Percentiles rank a stretch among this genome's conserved stretches.
Evolutionary conservation across 2,329 filamentous ascomycete species (phyloP).

Genomic region (Mariannaea sp.): DNA sequence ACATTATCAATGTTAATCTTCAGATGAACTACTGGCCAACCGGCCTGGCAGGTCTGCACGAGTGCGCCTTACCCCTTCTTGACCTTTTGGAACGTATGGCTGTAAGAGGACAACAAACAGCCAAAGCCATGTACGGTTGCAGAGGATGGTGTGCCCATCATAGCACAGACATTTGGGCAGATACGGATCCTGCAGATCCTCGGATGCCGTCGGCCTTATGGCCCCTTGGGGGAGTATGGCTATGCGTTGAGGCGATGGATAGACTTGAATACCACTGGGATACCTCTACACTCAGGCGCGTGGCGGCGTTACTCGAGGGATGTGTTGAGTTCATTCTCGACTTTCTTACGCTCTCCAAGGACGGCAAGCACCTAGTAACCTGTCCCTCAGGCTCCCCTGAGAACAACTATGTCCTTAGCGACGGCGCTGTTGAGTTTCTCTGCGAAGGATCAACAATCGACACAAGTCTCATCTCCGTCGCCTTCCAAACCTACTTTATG

Average conservation of each 20-base stretch:
- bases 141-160: slow-evolving; percentile 45
- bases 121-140: slow-evolving; percentile 45
- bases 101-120: slow-evolving; percentile 40
- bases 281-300: slow-evolving; percentile 19
- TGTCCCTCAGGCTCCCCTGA: slow-evolving; percentile 36
- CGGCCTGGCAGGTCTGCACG: slow-evolving; percentile 41
- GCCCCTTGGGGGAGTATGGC: slow-evolving; percentile 35
- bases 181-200: slow-evolving; percentile 44
- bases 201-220: slow-evolving; percentile 38
- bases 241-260: slow-evolving; percentile 33
- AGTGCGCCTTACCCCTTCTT: slow-evolving; percentile 49
- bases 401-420: slow-evolving; percentile 29
- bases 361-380: slow-evolving; percentile 35
- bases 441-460: slow-evolving; percentile 37
- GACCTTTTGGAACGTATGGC: slow-evolving; percentile 35
- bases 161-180: slow-evolving; percentile 48
- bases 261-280: slow-evolving; percentile 33
- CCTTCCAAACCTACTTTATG: slow-evolving; percentile 30
- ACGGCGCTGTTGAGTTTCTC: slow-evolving; percentile 22
- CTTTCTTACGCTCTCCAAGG: slow-evolving; percentile 41
- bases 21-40: slow-evolving; percentile 60
- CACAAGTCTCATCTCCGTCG: slow-evolving; percentile 28
- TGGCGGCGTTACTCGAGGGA: slow-evolving; percentile 41
- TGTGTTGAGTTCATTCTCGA: slow-evolving; percentile 46
- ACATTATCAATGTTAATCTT: slow-evolving; percentile 57